Evolutionary conservation across 2,329 filamentous ascomycete genomes (phyloP), one percentile per base, ranked within the genome.

Genomic region (Westerdykella sp.): DNA sequence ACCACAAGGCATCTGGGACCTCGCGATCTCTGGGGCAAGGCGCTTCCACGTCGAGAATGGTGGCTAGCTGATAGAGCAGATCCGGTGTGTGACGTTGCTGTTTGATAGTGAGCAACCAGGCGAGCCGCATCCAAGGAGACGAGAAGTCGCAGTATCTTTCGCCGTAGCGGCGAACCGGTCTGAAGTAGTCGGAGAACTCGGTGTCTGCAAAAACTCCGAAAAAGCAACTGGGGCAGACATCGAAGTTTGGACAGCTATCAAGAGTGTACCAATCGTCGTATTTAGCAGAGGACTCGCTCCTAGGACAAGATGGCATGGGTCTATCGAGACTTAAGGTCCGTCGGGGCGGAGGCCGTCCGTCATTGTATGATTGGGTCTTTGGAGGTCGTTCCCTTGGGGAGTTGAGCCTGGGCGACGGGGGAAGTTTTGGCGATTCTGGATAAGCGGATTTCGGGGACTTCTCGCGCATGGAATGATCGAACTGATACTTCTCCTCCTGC

Each of bases 201-300:
- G 86, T 85, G 18, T 78, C 72, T 12, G 75, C 75, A 52, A 91
- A 88, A 7, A 88, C 78, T 5, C 76, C 75, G 2, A 77, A 73
- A 62, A 86, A 88, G 68, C 91, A 97, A 11, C 78, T 79, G 0
- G 87, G 86, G 55, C 91, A 96, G 37, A 96, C 84, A 49, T 87
- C 80, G 54, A 96, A 85, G 46, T 79, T 78, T 11, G 81, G 77
- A 47, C 82, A 78, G 12, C 80, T 79, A 4, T 80, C 79, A 4
- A 96, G 73, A 0, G 84, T 90, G 48, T 89, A 81, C 87, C 90
- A 96, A 57, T 93, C 87, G 48, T 83, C 73, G 47, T 82, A 76
- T 1, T 82, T 81, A 9, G 77, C 70, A 11, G 80, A 76, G 10
- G 79, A 78, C 4, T 75, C 69, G 32, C 76, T 79, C 47, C 87